Evolutionary conservation across 768 basidiomycete species (phyloP).

Genomic region (Porpolomopsis calyptriformis): DNA sequence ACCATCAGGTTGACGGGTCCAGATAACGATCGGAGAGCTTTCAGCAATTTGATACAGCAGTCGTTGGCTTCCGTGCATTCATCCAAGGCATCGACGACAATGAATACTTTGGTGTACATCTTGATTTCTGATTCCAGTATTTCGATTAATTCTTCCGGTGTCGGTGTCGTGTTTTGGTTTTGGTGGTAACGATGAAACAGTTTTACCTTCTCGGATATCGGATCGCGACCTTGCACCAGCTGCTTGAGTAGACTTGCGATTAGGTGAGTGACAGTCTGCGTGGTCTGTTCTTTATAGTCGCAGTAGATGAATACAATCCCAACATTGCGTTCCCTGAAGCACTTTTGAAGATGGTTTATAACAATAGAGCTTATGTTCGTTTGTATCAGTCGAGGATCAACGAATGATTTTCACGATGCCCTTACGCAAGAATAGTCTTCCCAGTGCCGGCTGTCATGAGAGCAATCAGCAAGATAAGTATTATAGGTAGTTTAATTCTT

Average conservation of each 20-base stretch:
- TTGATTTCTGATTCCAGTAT: neutral
- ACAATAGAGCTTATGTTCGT: neutral
- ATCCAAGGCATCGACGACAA: constrained; percentile 4
- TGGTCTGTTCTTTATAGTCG: too few relatives aligned
- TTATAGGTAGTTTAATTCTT: neutral
- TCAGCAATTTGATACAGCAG: neutral
- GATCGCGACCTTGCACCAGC: neutral
- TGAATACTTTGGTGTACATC: neutral
- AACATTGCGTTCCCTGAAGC: neutral
- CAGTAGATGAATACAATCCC: too few relatives aligned
- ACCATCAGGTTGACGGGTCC: too few relatives aligned
- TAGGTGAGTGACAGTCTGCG: neutral
- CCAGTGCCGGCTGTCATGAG: constrained; percentile 8
- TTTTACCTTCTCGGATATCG: neutral
- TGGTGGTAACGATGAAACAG: neutral
- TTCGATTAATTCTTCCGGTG: neutral
- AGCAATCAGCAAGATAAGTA: neutral
- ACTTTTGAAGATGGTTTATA: neutral
- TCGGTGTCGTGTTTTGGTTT: neutral
- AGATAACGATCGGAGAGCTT: neutral
- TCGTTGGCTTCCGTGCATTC: neutral
- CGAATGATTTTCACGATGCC: neutral
- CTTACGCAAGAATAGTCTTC: constrained; percentile 10
- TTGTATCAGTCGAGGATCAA: neutral
- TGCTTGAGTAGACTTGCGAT: constrained; percentile 3